These are phyloP conservation scores for Aphelidium insulamus DNA, from an alignment of 371 early-diverging fungal genomes.

Conservation along the genomic window DNA sequence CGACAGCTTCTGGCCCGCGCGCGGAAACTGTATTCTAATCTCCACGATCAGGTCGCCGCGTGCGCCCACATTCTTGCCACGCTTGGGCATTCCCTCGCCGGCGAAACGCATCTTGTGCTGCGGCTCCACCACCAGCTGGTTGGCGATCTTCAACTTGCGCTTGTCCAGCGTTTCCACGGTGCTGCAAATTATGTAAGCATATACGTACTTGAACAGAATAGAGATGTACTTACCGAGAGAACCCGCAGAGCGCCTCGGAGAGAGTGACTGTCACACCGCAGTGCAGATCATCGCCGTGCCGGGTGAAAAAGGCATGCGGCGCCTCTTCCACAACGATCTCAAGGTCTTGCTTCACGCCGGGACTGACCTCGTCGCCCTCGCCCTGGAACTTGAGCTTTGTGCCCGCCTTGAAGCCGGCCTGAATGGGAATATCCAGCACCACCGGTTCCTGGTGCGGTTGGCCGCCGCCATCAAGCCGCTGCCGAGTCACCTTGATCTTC, in stretches of 20 bases:
- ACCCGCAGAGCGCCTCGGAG: constrained; percentile 62
- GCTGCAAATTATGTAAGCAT: no score
- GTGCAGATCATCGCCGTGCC: constrained; percentile 73
- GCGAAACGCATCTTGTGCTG: constrained; percentile 45
- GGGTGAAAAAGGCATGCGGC: constrained; percentile 61
- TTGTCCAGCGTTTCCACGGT: constrained; percentile 56
- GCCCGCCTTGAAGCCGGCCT: constrained; percentile 95
- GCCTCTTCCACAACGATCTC: constrained; percentile 89
- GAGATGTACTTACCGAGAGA: no score
- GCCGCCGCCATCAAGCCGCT: constrained; percentile 35
- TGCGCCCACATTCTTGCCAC: constrained; percentile 49
- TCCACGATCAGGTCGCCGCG: constrained; percentile 68
- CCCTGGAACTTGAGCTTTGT: constrained; percentile 83
- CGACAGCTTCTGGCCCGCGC: constrained; percentile 47
- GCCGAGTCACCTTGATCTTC: constrained; percentile 77
- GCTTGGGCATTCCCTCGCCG: constrained; percentile 85
- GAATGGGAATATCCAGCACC: constrained; percentile 63
- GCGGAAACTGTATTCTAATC: constrained; percentile 62
- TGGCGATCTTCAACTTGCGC: constrained; percentile 35
- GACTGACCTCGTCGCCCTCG: constrained; percentile 78
- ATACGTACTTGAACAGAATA: no score
- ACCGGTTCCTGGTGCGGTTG: constrained; percentile 37
- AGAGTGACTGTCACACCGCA: constrained; percentile 38
- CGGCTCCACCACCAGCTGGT: constrained; percentile 37
- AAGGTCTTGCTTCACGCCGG: constrained; percentile 61